A percentile compares a stretch with the other conserved stretches of the same genome.
Conservation (phyloP, 768 basidiomycete genomes). For the Lactarius quietus region DNA sequence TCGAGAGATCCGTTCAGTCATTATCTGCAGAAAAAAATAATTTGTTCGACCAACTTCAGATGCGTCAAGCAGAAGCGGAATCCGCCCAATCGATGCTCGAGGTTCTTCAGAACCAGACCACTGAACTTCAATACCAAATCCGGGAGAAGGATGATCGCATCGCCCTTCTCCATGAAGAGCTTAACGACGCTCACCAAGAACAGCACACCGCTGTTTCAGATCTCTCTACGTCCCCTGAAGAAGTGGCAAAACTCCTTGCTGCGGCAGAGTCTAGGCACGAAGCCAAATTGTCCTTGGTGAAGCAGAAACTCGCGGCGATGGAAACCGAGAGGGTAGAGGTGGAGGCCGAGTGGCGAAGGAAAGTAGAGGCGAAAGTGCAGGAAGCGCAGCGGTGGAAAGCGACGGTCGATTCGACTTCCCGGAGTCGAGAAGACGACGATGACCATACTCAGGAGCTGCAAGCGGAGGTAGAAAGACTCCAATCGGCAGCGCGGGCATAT, state of each 20-base stretch:
- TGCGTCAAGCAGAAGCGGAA: constrained; percentile 88
- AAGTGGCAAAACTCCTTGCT: constrained; percentile 68
- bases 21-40: constrained; percentile 71
- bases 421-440: constrained; percentile 58
- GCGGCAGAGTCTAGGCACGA: constrained; percentile 78
- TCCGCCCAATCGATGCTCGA: constrained; percentile 74
- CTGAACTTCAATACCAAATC: constrained; percentile 84
- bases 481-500: constrained; percentile 45
- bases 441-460: constrained; percentile 48
- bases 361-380: constrained; percentile 69
- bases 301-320: constrained; percentile 51
- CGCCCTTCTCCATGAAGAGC: constrained; percentile 66
- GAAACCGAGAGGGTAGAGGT: constrained; percentile 85
- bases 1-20: constrained; percentile 68
- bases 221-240: constrained; percentile 52
- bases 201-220: constrained; percentile 44
- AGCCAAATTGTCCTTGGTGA: constrained; percentile 66
- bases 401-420: constrained; percentile 53
- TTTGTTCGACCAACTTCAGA: constrained; percentile 83
- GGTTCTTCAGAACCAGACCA: constrained; percentile 68
- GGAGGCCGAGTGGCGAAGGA: constrained; percentile 87
- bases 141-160: constrained; percentile 75
- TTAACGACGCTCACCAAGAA: constrained; percentile 58
- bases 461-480: constrained; percentile 50
- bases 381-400: constrained; percentile 74